phyloP scores from a whole-genome alignment of 2,329 filamentous ascomycete genomes.

The Diplodia mutila region DNA sequence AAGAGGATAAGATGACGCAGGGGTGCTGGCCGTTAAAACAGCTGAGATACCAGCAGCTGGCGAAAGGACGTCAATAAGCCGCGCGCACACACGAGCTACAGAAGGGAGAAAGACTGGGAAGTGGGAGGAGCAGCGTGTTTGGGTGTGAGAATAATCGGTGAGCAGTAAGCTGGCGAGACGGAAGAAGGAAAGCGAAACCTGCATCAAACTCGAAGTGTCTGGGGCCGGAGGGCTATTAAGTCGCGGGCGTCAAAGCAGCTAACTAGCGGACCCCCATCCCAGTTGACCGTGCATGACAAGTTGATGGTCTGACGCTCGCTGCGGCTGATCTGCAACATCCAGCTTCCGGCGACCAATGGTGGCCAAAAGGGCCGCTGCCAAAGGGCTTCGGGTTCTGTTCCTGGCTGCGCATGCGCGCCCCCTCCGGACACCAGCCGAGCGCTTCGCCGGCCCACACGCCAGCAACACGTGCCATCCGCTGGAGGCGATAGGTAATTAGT shows the following conservation, averaged over 20 bases:
- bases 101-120: not conserved
- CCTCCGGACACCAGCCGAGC: not conserved
- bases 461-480: not conserved
- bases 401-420: not conserved
- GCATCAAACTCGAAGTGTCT: conserved; percentile 14
- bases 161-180: not conserved
- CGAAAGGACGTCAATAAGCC: not conserved
- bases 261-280: not conserved
- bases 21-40: not conserved
- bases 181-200: not conserved
- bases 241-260: not conserved
- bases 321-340: conserved; percentile 11
- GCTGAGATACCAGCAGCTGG: not conserved
- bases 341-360: not conserved
- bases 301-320: conserved; percentile 6
- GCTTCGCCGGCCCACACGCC: conserved; percentile 8
- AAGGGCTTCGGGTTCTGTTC: not conserved
- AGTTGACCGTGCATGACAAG: not conserved
- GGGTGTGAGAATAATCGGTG: not conserved
- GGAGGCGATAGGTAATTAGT: not conserved
- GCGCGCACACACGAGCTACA: not conserved
- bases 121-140: not conserved
- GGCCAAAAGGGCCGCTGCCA: not conserved
- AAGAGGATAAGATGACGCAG: not conserved
- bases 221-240: not conserved